These are phyloP conservation scores for Schwanniomyces sp. DNA, from an alignment of 805 yeast species.

Conservation along the genomic window DNA sequence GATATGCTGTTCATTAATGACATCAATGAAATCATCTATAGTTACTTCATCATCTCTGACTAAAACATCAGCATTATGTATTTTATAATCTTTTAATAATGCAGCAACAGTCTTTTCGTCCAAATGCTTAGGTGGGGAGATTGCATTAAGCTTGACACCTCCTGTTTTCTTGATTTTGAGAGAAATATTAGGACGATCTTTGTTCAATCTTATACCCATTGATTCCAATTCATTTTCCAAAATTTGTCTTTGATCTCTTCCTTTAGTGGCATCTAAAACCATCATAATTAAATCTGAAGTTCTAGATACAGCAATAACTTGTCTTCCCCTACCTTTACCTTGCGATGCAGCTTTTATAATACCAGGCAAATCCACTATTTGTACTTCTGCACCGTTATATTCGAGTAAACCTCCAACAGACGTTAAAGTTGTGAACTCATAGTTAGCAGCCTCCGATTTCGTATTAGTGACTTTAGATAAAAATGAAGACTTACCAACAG, in stretches of 20 bases:
- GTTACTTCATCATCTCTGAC: conserved; percentile 87
- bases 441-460: conserved; percentile 90
- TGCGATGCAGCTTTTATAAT: conserved; percentile 95
- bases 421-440: conserved; percentile 93
- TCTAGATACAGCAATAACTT: conserved; percentile 93
- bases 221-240: conserved; percentile 88
- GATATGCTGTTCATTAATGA: conserved; percentile 82
- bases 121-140: conserved; percentile 77
- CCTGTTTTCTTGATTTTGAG: conserved; percentile 84
- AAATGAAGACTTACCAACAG: conserved; percentile 94
- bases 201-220: conserved; percentile 89
- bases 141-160: conserved; percentile 81
- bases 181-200: conserved; percentile 74
- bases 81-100: conserved; percentile 79
- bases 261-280: conserved; percentile 95
- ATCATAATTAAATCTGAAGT: conserved; percentile 90
- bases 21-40: conserved; percentile 88
- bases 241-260: conserved; percentile 82
- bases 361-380: conserved; percentile 96
- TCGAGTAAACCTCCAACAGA: conserved; percentile 95
- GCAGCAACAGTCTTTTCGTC: conserved; percentile 78
- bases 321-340: conserved; percentile 97
- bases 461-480: conserved; percentile 89
- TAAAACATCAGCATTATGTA: conserved; percentile 92
- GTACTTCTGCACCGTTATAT: conserved; percentile 95